Base-by-base conservation (phyloP, 139 green algal genomes). In the Asterochloris sp. region DNA sequence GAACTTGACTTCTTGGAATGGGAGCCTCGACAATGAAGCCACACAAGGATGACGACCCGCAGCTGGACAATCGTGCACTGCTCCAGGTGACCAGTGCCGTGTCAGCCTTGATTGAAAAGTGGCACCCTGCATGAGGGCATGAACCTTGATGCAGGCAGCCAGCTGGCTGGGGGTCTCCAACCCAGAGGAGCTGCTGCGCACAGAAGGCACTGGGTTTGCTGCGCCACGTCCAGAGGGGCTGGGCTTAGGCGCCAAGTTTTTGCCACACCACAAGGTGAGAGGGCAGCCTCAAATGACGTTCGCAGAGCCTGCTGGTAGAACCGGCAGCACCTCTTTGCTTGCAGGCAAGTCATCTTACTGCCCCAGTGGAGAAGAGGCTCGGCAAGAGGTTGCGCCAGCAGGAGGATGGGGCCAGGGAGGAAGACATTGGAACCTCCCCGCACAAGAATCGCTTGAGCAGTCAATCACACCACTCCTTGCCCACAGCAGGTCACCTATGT, bases 251-350 rank as follows among this genome's bases (percentile, higher is more conserved):
- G 79, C 79, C 69, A 83, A 54, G 47, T 83, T 83, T 47, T 38
- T 83, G 6, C 47, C 79, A 69, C 79, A 83, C 29, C 79, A 83
- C 54, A 83, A 83, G 79, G 79, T 38, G 54, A 23, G 23, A 71
- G 66, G 2, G 8, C 66, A 71, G 2, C 66, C 21, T 71, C 19
- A 21, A 4, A 2, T 21, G 17, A 71, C 10, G 17, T 8, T 21
- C 66, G 9, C 17, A 71, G 66, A 21, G 21, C 19, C 0, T 29
- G 47, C 14, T 17, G 17, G 13, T 79, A 6, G 21, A 67, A 15
- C 66, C 23, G 17, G 11, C 28, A 29, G 29, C 21, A 13, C 23
- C 10, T 60, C 63, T 38, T 14, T n/a, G 10, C 62, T 26, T 68
- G 76, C 60, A 80, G 76, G 76, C 76, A 68, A 62, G 60, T 69